Conservation (phyloP, 2,329 filamentous ascomycete genomes). For the Stylonectria norvegica region DNA sequence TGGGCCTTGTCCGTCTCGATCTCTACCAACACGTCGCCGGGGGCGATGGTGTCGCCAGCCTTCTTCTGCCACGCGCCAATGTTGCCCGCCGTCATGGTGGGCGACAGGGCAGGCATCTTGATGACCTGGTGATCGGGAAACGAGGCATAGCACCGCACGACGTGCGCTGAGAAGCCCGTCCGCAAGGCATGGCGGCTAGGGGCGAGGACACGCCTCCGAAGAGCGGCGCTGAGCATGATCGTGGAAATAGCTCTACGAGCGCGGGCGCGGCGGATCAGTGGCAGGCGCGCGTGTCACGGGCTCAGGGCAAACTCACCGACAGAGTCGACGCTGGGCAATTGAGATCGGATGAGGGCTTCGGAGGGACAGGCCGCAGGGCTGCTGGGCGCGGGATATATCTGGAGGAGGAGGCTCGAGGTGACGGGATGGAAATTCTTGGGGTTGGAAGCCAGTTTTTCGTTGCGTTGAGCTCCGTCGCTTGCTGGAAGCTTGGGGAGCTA, state of each 20-base stretch:
- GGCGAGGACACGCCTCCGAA: slow-evolving; percentile 59
- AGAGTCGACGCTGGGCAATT: slow-evolving; percentile 1
- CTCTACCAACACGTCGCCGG: slow-evolving; percentile 94
- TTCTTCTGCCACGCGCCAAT: slow-evolving; percentile 99
- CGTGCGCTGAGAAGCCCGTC: slow-evolving; percentile 49
- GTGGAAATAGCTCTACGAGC: slow-evolving; percentile 28
- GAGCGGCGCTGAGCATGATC: slow-evolving; percentile 59
- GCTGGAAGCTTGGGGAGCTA: slow-evolving; percentile 30
- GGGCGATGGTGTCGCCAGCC: slow-evolving; percentile 77
- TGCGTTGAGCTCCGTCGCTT: slow-evolving; percentile 40
- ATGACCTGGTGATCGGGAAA: slow-evolving; percentile 93
- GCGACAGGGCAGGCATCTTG: slow-evolving; percentile 96
- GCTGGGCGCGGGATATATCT: slow-evolving; percentile 32
- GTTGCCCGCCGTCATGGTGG: slow-evolving; percentile 95
- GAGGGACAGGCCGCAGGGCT: slow-evolving; percentile 16
- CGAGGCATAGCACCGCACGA: slow-evolving; percentile 69
- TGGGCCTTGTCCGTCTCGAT: slow-evolving; percentile 99
- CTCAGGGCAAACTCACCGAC: not conserved
- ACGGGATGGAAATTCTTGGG: slow-evolving; percentile 38
- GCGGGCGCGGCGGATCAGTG: slow-evolving; percentile 13
- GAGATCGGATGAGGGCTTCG: slow-evolving; percentile 4
- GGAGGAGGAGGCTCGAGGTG: slow-evolving; percentile 26
- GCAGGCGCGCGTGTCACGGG: slow-evolving; percentile 15
- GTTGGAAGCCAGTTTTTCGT: slow-evolving; percentile 39
- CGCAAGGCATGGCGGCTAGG: slow-evolving; percentile 49